Base-by-base conservation (phyloP, 768 basidiomycete genomes). In the Boletus sp. region DNA sequence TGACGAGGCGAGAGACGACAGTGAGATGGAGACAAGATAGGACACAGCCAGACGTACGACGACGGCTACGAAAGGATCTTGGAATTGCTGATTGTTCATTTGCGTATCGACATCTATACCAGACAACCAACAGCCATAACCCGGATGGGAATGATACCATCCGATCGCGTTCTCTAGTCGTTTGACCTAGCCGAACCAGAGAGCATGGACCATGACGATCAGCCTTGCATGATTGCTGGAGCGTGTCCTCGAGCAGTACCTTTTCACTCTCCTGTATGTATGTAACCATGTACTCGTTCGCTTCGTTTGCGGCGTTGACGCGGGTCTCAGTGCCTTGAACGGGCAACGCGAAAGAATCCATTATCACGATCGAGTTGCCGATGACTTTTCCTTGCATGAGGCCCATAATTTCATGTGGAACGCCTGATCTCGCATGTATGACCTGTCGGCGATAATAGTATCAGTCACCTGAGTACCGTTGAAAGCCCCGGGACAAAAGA, bases 91-190 rank as follows among this genome's bases (percentile, higher is more conserved):
- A 71, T 98, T 95, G 66, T 85, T 94, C 77, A 91, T 82, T 69
- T 99, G 97, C 0, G 97, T 99, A 70, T 90, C 92, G 56, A 98
- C 97, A 67, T 99, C 97, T 75, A 99, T 98, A 28, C 97, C 97
- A 12, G 95, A 98, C 9, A 99, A 77, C 97, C 97, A 99, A 73
- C 97, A 99, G 17, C 97, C 97, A 69, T 98, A 99, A 14, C 97
- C 97, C 6, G 97, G 97, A 76, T 99, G 97, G 15, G 94, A 96
- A 72, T 97, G 94, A 71, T 97, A 97, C 94, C 94, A 96, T n/a
- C 94, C 94, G 62, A 95, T 90, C 7, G 86, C 87, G 69, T 94
- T 86, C 71, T 96, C 94, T 47, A 85, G 77, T 67, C 94, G 78
- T 50, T 87, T 89, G 14, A 91, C 94, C 86, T 97, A 71, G 51